Evolutionary conservation across 78 protist genomes (phyloP).

Genomic region (Emiliania huxleyi): DNA sequence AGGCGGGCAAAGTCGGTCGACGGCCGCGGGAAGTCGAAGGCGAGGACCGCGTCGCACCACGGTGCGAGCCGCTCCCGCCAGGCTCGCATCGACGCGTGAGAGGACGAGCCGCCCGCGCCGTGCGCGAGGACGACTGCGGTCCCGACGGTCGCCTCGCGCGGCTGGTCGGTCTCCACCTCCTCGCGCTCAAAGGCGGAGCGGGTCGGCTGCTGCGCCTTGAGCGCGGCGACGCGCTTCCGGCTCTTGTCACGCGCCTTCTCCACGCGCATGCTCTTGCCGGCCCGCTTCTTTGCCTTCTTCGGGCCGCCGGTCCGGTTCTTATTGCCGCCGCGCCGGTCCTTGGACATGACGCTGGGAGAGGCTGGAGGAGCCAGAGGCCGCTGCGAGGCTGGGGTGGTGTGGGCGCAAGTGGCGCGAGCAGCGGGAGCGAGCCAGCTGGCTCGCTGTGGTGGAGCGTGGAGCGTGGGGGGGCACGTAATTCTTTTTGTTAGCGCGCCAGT

Average conservation of each 20-base stretch:
- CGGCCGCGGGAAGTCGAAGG: not conserved
- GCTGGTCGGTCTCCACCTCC: not conserved
- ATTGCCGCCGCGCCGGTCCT: not conserved
- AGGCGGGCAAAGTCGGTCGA: not conserved
- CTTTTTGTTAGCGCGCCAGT: no score
- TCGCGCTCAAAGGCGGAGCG: not conserved
- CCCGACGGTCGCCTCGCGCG: not conserved
- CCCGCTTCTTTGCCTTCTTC: not conserved
- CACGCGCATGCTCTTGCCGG: not conserved
- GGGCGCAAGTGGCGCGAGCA: no score
- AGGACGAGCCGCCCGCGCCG: not conserved
- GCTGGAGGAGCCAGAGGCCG: no score
- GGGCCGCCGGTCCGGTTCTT: not conserved
- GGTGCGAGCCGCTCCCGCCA: not conserved
- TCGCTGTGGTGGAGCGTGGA: no score
- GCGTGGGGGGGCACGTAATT: no score
- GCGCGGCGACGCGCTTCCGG: not conserved
- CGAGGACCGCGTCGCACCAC: not conserved
- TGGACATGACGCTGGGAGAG: no score
- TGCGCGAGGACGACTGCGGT: not conserved
- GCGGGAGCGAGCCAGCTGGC: no score
- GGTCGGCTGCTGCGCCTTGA: not conserved
- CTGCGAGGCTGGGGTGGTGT: no score
- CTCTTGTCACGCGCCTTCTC: not conserved
- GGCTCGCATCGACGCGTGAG: not conserved